Percentiles rank a stretch among this genome's conserved stretches.
Evolutionary conservation across 164 flowering plant species (phyloP).

Genomic region (Magnolia sinica): DNA sequence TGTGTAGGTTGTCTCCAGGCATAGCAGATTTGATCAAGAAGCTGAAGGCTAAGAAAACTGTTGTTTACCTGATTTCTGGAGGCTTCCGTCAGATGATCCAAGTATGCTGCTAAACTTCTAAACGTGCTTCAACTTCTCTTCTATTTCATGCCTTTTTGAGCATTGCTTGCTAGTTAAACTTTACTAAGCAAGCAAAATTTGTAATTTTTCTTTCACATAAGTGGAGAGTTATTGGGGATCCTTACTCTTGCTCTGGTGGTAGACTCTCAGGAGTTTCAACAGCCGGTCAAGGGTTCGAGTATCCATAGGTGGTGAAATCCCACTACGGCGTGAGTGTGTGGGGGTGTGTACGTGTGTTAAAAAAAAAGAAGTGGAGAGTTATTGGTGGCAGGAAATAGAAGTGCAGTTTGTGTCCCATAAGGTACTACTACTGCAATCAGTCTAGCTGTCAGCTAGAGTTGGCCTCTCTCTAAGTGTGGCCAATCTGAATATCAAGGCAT

Average conservation of each 20-base stretch:
- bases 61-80: constrained; percentile 85
- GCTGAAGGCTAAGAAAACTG: constrained; percentile 53
- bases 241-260: too few species aligned
- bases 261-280: too few species aligned
- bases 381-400: too few species aligned
- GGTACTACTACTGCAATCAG: too few species aligned
- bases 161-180: background rate
- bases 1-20: constrained; percentile 81
- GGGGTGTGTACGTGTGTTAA: too few species aligned
- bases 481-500: background rate
- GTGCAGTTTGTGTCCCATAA: too few species aligned
- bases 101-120: constrained; percentile 36
- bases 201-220: background rate
- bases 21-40: constrained; percentile 71
- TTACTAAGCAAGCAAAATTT: too few species aligned
- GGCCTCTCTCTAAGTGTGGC: background rate
- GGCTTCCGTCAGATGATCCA: constrained; percentile 99
- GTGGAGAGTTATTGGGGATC: background rate
- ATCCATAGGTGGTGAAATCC: too few species aligned
- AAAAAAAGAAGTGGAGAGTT: background rate
- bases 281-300: too few species aligned
- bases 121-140: background rate
- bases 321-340: too few species aligned
- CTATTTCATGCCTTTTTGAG: background rate
- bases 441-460: background rate